Evolutionary conservation across 2,329 filamentous ascomycete genomes (phyloP).

Genomic region (Graphiopsis chlorocephala): DNA sequence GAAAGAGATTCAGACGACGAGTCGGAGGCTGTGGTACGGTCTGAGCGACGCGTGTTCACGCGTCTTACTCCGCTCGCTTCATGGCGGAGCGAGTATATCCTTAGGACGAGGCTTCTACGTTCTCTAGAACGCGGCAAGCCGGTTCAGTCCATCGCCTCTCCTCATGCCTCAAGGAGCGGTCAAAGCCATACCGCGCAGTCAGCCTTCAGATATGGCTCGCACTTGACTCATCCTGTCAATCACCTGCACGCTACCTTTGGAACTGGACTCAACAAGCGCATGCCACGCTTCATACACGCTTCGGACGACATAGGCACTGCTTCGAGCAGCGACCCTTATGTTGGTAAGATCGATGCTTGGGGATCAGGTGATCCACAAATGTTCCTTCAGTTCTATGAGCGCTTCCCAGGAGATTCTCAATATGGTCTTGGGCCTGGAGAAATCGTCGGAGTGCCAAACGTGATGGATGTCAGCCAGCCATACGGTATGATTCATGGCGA

Average conservation of each 20-base stretch:
- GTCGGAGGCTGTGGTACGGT: conserved; percentile 56
- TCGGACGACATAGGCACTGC: conserved; percentile 73
- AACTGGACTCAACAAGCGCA: conserved; percentile 63
- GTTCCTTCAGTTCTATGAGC: conserved; percentile 74
- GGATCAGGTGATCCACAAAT: conserved; percentile 72
- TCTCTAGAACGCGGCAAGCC: conserved; percentile 82
- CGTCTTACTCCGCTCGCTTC: conserved; percentile 80
- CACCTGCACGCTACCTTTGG: conserved; percentile 77
- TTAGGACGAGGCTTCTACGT: conserved; percentile 78
- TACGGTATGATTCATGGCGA: conserved; percentile 84
- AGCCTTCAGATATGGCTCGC: conserved; percentile 81
- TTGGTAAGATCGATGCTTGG: conserved; percentile 76
- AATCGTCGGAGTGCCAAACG: conserved; percentile 71
- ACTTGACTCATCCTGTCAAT: conserved; percentile 74
- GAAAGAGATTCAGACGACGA: conserved; percentile 45
- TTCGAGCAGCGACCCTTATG: conserved; percentile 77
- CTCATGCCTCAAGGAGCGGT: conserved; percentile 52
- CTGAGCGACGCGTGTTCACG: conserved; percentile 75
- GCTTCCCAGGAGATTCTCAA: conserved; percentile 67
- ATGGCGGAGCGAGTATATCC: conserved; percentile 93
- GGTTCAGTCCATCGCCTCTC: conserved; percentile 50
- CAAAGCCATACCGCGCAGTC: conserved; percentile 67
- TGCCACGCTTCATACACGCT: conserved; percentile 79
- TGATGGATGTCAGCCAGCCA: conserved; percentile 85
- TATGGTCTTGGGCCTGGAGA: conserved; percentile 79